phyloP scores from a whole-genome alignment of 2,329 filamentous ascomycete species.

The Ascochyta viciae-villosae region DNA sequence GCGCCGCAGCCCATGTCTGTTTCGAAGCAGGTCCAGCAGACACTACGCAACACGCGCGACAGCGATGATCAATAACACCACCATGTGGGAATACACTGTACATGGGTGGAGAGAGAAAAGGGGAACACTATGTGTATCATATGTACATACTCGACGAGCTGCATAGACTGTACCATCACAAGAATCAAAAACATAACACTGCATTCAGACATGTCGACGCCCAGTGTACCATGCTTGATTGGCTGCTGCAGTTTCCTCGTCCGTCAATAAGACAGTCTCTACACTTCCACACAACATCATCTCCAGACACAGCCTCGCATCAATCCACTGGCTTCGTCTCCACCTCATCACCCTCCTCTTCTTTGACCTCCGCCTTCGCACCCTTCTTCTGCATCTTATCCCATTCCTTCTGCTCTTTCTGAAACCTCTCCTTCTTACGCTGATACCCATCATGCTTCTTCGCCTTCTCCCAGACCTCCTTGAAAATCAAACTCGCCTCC shows the following conservation, averaged over 20 bases:
- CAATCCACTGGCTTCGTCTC: neutral
- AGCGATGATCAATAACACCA: neutral
- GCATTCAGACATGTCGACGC: too few species aligned
- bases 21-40: conserved; percentile 13
- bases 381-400: conserved; percentile 35
- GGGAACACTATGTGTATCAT: neutral
- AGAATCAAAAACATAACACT: neutral
- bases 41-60: conserved; percentile 1
- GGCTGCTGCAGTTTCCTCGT: too few species aligned
- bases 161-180: neutral
- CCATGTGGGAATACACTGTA: neutral
- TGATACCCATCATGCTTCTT: conserved; percentile 55
- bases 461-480: conserved; percentile 58
- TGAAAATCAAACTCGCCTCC: conserved; percentile 58
- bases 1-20: conserved; percentile 20
- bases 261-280: too few species aligned
- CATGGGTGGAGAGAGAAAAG: neutral
- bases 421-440: conserved; percentile 55
- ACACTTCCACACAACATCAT: too few species aligned
- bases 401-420: conserved; percentile 57
- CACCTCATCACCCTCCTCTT: neutral
- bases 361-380: conserved; percentile 7
- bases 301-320: too few species aligned
- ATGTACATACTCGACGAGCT: neutral
- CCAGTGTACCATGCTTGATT: too few species aligned